Evolutionary conservation across 306 rosid genomes (phyloP).

Genomic region (Gastrolobium villosum): DNA sequence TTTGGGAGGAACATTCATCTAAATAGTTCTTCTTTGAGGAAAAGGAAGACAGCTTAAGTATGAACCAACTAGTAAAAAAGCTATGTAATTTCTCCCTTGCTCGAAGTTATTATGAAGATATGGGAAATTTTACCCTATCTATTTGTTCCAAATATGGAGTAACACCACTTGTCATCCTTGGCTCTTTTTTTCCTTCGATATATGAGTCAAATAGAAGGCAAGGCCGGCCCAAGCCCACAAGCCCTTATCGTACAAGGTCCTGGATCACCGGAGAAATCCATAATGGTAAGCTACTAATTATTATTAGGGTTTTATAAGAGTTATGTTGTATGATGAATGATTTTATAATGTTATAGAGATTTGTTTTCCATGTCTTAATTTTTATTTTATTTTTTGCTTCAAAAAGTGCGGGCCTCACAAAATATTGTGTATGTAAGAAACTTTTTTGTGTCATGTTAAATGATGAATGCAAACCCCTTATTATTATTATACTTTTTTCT

Average conservation of each 20-base stretch:
- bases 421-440: too few relatives aligned
- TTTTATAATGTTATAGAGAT: too few relatives aligned
- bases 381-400: too few relatives aligned
- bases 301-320: too few relatives aligned
- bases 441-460: too few relatives aligned
- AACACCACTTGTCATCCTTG: conserved; percentile 37
- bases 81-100: neutral
- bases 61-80: conserved; percentile 13
- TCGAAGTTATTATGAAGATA: neutral
- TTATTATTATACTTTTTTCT: too few relatives aligned
- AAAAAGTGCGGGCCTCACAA: too few relatives aligned
- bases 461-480: too few relatives aligned
- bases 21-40: neutral
- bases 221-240: neutral
- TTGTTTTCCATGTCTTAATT: too few relatives aligned
- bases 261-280: conserved; percentile 53
- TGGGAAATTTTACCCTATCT: conserved; percentile 29
- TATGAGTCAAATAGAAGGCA: conserved; percentile 18
- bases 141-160: conserved; percentile 47
- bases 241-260: conserved; percentile 43
- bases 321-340: too few relatives aligned
- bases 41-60: neutral
- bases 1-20: conserved; percentile 13
- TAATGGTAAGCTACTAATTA: conserved; percentile 43
- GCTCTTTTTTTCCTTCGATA: conserved; percentile 40